phyloP scores from a whole-genome alignment of 441 rosid genomes.

The Lepidium campestre region DNA sequence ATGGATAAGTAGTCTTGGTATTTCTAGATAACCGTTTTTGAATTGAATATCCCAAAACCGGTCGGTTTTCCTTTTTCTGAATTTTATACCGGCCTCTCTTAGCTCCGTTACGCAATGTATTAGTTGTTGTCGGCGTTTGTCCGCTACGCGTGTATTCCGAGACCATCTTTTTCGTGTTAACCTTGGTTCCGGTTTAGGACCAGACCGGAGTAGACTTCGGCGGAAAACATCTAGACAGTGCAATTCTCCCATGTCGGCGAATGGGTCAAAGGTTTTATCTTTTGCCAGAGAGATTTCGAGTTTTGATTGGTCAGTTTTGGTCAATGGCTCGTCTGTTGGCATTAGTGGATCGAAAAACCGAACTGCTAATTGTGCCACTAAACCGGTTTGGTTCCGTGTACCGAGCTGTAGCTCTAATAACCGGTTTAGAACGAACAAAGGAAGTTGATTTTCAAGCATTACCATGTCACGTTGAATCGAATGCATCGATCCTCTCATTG shows the following conservation, averaged over 20 bases:
- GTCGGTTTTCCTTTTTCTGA: constrained; percentile 62
- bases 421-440: constrained; percentile 61
- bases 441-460: constrained; percentile 87
- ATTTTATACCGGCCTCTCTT: constrained; percentile 74
- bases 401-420: constrained; percentile 62
- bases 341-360: constrained; percentile 70
- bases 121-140: constrained; percentile 67
- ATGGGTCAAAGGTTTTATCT: constrained; percentile 47
- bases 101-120: constrained; percentile 80
- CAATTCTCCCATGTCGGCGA: constrained; percentile 49
- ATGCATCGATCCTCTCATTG: constrained; percentile 85
- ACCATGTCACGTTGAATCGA: constrained; percentile 84
- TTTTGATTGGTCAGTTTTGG: constrained; percentile 44
- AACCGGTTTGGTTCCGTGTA: constrained; percentile 48
- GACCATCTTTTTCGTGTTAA: constrained; percentile 54
- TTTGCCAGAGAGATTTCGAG: constrained; percentile 39
- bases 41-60: constrained; percentile 82
- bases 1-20: constrained; percentile 74
- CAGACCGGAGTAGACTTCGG: constrained; percentile 51
- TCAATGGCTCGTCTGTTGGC: constrained; percentile 83
- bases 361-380: constrained; percentile 55
- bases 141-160: constrained; percentile 49
- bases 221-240: constrained; percentile 85
- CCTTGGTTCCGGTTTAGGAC: constrained; percentile 50
- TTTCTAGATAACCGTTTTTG: constrained; percentile 57